phyloP scores from a whole-genome alignment of 2,329 filamentous ascomycete species.

The Colletotrichum endophyticum region DNA sequence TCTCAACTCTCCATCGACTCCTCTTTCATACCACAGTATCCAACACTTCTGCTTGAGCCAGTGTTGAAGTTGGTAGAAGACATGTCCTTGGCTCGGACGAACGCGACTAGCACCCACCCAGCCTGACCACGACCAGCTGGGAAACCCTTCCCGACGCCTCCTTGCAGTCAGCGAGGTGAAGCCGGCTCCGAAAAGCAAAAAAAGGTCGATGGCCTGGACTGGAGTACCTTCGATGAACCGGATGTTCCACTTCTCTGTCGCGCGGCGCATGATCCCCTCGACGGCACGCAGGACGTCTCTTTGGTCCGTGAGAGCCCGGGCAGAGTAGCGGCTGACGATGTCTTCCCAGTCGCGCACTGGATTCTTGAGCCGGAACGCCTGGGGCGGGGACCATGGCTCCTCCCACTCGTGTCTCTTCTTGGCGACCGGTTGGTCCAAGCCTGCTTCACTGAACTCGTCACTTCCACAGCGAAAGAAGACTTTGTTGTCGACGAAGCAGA shows the following conservation, averaged over 20 bases:
- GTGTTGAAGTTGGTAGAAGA: background rate
- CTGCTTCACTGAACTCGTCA: background rate
- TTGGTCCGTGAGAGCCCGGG: background rate
- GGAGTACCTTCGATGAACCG: background rate
- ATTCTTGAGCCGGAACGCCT: background rate
- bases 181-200: background rate
- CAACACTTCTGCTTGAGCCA: background rate
- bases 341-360: background rate
- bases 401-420: background rate
- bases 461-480: background rate
- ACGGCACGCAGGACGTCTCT: background rate
- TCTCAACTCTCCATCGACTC: background rate
- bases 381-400: background rate
- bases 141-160: background rate
- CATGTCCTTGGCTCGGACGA: background rate
- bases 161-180: background rate
- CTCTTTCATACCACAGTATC: background rate
- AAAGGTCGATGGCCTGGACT: background rate
- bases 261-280: background rate
- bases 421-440: background rate
- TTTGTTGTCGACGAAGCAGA: background rate
- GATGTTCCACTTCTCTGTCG: background rate
- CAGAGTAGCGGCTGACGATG: background rate
- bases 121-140: background rate
- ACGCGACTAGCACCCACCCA: background rate